These are phyloP conservation scores for Annulohypoxylon moriforme DNA, from an alignment of 495 filamentous ascomycete genomes.

Conservation along the genomic window DNA sequence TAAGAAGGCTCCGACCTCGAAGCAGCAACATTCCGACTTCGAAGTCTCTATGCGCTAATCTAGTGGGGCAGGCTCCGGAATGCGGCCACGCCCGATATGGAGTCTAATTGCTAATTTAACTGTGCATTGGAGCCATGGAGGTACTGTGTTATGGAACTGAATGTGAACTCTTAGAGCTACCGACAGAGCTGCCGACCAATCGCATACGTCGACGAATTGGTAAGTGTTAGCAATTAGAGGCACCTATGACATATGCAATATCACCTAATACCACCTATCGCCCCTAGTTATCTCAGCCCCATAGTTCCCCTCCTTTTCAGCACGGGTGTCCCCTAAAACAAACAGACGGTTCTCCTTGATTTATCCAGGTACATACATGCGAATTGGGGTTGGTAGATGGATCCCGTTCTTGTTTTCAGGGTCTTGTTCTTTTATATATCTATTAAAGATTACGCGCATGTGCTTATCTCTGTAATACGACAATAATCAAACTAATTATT, in stretches of 20 bases:
- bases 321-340: not conserved
- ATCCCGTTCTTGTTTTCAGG: not conserved
- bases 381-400: not conserved
- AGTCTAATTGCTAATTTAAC: not conserved
- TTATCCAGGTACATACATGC: not conserved
- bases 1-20: slow-evolving; percentile 6
- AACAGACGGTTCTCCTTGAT: not conserved
- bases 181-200: slow-evolving; percentile 28
- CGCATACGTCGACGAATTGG: not conserved
- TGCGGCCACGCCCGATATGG: slow-evolving; percentile 31
- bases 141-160: not conserved
- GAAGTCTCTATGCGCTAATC: slow-evolving; percentile 23
- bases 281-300: not conserved
- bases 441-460: not conserved
- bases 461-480: not conserved
- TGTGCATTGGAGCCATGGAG: not conserved
- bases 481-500: slow-evolving; percentile 1
- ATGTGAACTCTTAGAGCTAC: slow-evolving; percentile 14
- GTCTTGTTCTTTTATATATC: not conserved
- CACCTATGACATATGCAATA: slow-evolving; percentile 30
- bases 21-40: slow-evolving; percentile 36
- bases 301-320: not conserved
- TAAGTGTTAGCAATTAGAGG: not conserved
- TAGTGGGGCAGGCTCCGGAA: slow-evolving; percentile 41
- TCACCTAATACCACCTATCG: not conserved